Conservation (phyloP, 176 grass and related monocot genomes). For the Typha latifolia region DNA sequence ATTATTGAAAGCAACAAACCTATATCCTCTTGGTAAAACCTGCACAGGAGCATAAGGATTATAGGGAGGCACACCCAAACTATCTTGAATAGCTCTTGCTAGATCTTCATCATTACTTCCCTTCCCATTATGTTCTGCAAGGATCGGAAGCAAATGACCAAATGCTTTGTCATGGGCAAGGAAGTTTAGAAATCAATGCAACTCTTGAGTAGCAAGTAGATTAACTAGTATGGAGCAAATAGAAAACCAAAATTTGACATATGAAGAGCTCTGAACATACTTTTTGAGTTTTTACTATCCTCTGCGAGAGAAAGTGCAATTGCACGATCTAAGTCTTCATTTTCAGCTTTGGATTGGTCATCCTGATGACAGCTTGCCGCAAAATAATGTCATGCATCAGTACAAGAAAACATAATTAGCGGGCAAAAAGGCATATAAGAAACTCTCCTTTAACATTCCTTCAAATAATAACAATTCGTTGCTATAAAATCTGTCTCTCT, state of each 20-base stretch:
- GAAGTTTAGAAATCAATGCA: too few relatives aligned
- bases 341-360: constrained; percentile 54
- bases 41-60: constrained; percentile 53
- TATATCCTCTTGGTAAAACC: constrained; percentile 52
- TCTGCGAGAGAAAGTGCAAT: constrained; percentile 81
- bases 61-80: constrained; percentile 48
- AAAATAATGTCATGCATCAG: constrained; percentile 18
- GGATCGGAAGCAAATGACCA: constrained; percentile 11
- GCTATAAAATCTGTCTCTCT: too few relatives aligned
- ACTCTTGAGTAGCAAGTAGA: too few relatives aligned
- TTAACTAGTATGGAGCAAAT: too few relatives aligned
- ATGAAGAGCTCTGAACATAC: constrained; percentile 18
- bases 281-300: constrained; percentile 58
- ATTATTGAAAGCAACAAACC: constrained; percentile 32
- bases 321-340: constrained; percentile 70
- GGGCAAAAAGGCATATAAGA: too few relatives aligned
- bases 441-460: too few relatives aligned
- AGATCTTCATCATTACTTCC: constrained; percentile 65
- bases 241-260: background rate
- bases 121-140: constrained; percentile 37
- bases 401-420: constrained; percentile 5
- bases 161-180: background rate
- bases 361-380: constrained; percentile 34
- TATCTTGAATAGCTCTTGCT: constrained; percentile 61
- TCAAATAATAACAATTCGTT: too few relatives aligned